phyloP scores from a whole-genome alignment of 768 basidiomycete genomes.

The Coprinopsis cinerea region DNA sequence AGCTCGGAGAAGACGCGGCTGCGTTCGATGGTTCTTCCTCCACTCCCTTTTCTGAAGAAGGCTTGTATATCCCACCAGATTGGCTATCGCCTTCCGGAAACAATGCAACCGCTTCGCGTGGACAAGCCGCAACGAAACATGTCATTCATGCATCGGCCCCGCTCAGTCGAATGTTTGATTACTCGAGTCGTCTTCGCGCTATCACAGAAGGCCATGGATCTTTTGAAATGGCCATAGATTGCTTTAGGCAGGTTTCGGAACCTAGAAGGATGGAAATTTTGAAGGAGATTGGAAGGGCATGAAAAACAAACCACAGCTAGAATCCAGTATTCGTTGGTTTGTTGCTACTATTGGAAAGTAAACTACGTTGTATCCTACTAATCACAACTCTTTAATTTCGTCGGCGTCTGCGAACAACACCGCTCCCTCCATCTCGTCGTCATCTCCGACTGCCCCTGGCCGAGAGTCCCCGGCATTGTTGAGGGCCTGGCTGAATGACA shows the following conservation, averaged over 20 bases:
- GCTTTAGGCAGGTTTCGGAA: constrained; percentile 64
- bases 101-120: constrained; percentile 13
- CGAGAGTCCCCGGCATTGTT: constrained; percentile 50
- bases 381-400: constrained; percentile 56
- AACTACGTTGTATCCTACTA: constrained; percentile 14
- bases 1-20: constrained; percentile 47
- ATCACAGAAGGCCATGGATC: constrained; percentile 76
- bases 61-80: constrained; percentile 69
- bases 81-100: constrained; percentile 68
- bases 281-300: constrained; percentile 67
- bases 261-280: constrained; percentile 65
- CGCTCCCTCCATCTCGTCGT: constrained; percentile 69
- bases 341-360: constrained; percentile 3
- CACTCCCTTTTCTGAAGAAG: constrained; percentile 51
- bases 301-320: background rate
- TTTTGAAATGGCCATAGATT: constrained; percentile 77
- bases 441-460: constrained; percentile 60
- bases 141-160: constrained; percentile 70
- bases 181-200: constrained; percentile 70
- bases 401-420: constrained; percentile 82
- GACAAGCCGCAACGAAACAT: constrained; percentile 33
- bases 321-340: too few relatives aligned
- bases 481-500: constrained; percentile 72
- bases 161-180: constrained; percentile 78
- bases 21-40: constrained; percentile 29